phyloP scores from a whole-genome alignment of 805 yeast genomes.

The Yarrowia alimentaria region DNA sequence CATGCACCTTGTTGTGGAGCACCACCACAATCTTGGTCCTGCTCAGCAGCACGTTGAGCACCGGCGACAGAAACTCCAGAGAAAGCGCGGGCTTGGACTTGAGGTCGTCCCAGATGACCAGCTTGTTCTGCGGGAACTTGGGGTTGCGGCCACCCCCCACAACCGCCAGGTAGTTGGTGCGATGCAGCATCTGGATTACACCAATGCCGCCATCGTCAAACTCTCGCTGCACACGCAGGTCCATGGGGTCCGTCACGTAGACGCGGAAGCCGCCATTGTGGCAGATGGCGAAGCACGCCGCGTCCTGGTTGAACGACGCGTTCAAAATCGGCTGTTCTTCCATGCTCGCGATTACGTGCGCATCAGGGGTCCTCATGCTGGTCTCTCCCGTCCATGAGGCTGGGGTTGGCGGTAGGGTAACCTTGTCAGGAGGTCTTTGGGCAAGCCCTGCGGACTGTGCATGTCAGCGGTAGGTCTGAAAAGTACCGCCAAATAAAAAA shows the following conservation, averaged over 20 bases:
- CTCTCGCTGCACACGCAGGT: constrained; percentile 61
- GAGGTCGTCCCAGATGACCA: constrained; percentile 89
- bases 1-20: constrained; percentile 60
- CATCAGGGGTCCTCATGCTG: constrained; percentile 27
- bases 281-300: constrained; percentile 82
- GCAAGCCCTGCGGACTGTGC: neutral
- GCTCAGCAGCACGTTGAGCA: constrained; percentile 70
- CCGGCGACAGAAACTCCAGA: constrained; percentile 73
- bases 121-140: constrained; percentile 70
- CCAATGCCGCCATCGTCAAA: constrained; percentile 64
- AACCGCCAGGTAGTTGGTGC: constrained; percentile 86
- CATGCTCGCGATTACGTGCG: constrained; percentile 24
- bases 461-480: too few species aligned
- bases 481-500: too few species aligned
- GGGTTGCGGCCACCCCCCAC: constrained; percentile 89
- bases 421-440: too few species aligned
- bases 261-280: constrained; percentile 80
- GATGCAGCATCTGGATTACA: constrained; percentile 72
- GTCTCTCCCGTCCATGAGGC: too few species aligned
- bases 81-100: constrained; percentile 69
- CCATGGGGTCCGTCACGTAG: constrained; percentile 85
- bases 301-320: constrained; percentile 82
- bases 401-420: constrained; percentile 23
- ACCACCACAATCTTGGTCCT: constrained; percentile 74
- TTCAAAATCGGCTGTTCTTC: constrained; percentile 27